Evolutionary conservation across 2,329 filamentous ascomycete genomes (phyloP).

Genomic region (Amauroascus verrucosus): DNA sequence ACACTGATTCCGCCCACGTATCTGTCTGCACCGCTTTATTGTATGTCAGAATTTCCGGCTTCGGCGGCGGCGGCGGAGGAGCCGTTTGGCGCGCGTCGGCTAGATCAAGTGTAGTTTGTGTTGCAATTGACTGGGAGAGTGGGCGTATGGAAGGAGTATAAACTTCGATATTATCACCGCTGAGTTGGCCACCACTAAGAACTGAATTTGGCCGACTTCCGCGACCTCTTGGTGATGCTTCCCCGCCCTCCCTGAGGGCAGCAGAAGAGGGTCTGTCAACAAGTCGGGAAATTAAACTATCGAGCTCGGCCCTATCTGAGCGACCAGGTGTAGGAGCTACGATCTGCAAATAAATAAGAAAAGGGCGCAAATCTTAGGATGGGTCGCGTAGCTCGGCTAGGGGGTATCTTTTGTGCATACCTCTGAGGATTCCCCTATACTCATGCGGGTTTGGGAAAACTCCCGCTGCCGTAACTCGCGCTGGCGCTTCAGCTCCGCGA

Average conservation of each 20-base stretch:
- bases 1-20: slow-evolving; percentile 51
- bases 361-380: background rate
- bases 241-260: slow-evolving; percentile 43
- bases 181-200: slow-evolving; percentile 69
- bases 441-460: slow-evolving; percentile 58
- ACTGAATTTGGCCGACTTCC: slow-evolving; percentile 78
- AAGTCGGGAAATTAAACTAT: slow-evolving; percentile 72
- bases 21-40: slow-evolving; percentile 93
- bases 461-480: slow-evolving; percentile 73
- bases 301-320: slow-evolving; percentile 62
- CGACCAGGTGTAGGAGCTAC: slow-evolving; percentile 54
- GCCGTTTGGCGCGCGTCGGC: slow-evolving; percentile 67
- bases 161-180: slow-evolving; percentile 50
- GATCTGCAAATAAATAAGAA: slow-evolving; percentile 11
- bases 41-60: slow-evolving; percentile 78
- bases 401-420: slow-evolving; percentile 49
- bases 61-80: slow-evolving; percentile 35
- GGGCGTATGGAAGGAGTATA: slow-evolving; percentile 33
- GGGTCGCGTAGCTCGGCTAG: no score
- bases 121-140: slow-evolving; percentile 39
- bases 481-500: slow-evolving; percentile 90
- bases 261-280: slow-evolving; percentile 67
- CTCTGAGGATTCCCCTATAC: slow-evolving; percentile 58
- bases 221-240: slow-evolving; percentile 37
- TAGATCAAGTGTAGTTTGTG: slow-evolving; percentile 60